Evolutionary conservation across 352 stramenopile species (phyloP).

Genomic region (Elongisporangium senticosum): DNA sequence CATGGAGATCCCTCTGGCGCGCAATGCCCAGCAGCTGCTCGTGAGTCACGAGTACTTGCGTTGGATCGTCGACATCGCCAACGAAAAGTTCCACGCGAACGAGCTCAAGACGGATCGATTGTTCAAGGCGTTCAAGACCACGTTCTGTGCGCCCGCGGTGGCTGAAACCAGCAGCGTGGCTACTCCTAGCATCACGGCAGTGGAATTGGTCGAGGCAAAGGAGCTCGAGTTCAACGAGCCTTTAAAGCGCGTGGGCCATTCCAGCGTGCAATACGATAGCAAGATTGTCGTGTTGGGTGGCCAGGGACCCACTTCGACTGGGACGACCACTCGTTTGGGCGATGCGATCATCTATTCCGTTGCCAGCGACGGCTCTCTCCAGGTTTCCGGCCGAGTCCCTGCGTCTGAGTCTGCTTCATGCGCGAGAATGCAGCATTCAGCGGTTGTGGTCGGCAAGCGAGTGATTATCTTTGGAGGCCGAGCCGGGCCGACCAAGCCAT

Average conservation of each 20-base stretch:
- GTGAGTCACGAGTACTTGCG: slow-evolving; percentile 62
- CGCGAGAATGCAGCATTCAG: slow-evolving; percentile 73
- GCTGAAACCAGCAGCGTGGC: neutral
- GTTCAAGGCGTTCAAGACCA: slow-evolving; percentile 44
- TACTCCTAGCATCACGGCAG: slow-evolving; percentile 1
- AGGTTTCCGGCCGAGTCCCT: slow-evolving; percentile 18
- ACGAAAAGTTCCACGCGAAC: slow-evolving; percentile 83
- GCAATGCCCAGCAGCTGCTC: slow-evolving; percentile 37
- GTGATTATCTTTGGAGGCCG: slow-evolving; percentile 85
- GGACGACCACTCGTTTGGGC: slow-evolving; percentile 53
- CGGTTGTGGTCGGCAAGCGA: slow-evolving; percentile 32
- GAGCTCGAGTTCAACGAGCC: slow-evolving; percentile 10
- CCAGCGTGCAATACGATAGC: slow-evolving; percentile 36
- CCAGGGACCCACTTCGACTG: slow-evolving; percentile 45
- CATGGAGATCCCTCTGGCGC: slow-evolving; percentile 84
- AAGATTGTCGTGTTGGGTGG: slow-evolving; percentile 64
- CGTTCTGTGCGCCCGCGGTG: slow-evolving; percentile 23
- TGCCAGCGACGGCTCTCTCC: slow-evolving; percentile 18
- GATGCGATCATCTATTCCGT: slow-evolving; percentile 35
- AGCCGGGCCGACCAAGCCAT: slow-evolving; percentile 54
- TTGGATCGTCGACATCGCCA: slow-evolving; percentile 76
- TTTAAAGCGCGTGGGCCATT: slow-evolving; percentile 63
- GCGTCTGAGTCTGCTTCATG: slow-evolving; percentile 18
- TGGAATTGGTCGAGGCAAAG: slow-evolving; percentile 8
- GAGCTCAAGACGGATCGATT: slow-evolving; percentile 67